These are phyloP conservation scores for Lactarius indigo DNA, from an alignment of 768 basidiomycete species.

Conservation along the genomic window DNA sequence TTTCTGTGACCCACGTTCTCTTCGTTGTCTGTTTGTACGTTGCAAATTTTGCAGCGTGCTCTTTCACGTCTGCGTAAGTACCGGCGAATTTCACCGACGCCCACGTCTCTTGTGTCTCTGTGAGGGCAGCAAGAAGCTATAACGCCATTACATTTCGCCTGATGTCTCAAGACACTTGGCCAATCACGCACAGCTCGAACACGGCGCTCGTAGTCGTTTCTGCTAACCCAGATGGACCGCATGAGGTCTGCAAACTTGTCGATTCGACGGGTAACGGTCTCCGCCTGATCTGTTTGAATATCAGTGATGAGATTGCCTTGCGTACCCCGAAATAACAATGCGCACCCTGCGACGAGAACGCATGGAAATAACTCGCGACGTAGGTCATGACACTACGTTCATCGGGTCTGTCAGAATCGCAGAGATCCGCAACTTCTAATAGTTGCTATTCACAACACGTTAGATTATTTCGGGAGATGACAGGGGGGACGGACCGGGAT, in stretches of 20 bases:
- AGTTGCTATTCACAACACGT: conserved; percentile 58
- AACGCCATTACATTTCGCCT: conserved; percentile 3
- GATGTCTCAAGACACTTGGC: neutral
- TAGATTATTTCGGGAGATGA: neutral
- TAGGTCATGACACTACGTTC: conserved; percentile 99
- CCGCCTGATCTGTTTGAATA: conserved; percentile 74
- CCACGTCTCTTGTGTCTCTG: conserved; percentile 70
- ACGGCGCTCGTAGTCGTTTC: conserved; percentile 91
- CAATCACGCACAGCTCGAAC: conserved; percentile 54
- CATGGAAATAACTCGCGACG: conserved; percentile 96
- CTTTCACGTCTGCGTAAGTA: conserved; percentile 79
- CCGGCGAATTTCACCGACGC: conserved; percentile 58
- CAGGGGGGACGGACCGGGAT: conserved; percentile 63
- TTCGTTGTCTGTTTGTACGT: conserved; percentile 85
- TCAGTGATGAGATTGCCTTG: neutral
- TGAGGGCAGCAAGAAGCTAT: conserved; percentile 65
- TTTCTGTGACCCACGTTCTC: conserved; percentile 84
- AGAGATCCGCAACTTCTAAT: conserved; percentile 93
- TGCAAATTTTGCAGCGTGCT: conserved; percentile 66
- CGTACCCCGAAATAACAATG: conserved; percentile 7
- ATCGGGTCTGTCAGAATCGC: conserved; percentile 83
- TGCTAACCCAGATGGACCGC: conserved; percentile 84
- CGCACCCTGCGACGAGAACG: conserved; percentile 94
- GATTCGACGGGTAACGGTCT: conserved; percentile 89
- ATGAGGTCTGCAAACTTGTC: conserved; percentile 96